Base-by-base conservation (phyloP, 352 stramenopile genomes). In the Globisporangium ultimum region DNA sequence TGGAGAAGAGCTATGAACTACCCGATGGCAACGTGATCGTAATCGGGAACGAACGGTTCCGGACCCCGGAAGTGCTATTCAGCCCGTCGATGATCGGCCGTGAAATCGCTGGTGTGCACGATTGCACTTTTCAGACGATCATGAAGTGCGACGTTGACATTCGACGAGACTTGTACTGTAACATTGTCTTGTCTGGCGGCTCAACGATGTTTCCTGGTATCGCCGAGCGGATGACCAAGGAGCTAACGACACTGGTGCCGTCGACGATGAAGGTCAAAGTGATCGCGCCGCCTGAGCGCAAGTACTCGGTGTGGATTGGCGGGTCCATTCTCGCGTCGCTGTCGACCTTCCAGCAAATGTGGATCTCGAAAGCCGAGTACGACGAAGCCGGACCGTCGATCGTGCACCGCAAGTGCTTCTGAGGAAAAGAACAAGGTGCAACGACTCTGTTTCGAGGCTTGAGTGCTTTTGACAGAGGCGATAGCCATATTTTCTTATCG, bases 291-390 rank as follows among this genome's bases (percentile, higher is more conserved):
- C 87, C 87, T 5, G 88, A 97, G 74, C 83, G 90, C 65, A 95
- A 98, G 78, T 98, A 98, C 87, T 98, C 91, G 38, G 93, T 98
- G 12, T 98, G 96, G 96, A 98, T 99, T 76, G 96, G 96, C 82
- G 97, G 97, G 63, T 98, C 90, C 55, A 98, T 99, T 70, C 71
- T 99, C 38, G 80, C 95, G 20, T 98, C 92, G 61, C 78, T 98
- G 17, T 97, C 93, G 55, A 98, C 96, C 53, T 99, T 99, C 93
- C 91, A 98, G 72, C 88, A 97, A 63, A 98, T 98, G 93, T 99
- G 96, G 94, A 98, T 99, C 76, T 94, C 87, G 32, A 98, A 98
- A 87, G 80, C 88, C 49, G 96, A 99, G 64, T 99, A 99, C 75
- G 96, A 99, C 59, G 97, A 99, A 48, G 93, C 84, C 60, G 97